These are phyloP conservation scores for Candida parachauliodes DNA, from an alignment of 805 yeast species.

Conservation along the genomic window DNA sequence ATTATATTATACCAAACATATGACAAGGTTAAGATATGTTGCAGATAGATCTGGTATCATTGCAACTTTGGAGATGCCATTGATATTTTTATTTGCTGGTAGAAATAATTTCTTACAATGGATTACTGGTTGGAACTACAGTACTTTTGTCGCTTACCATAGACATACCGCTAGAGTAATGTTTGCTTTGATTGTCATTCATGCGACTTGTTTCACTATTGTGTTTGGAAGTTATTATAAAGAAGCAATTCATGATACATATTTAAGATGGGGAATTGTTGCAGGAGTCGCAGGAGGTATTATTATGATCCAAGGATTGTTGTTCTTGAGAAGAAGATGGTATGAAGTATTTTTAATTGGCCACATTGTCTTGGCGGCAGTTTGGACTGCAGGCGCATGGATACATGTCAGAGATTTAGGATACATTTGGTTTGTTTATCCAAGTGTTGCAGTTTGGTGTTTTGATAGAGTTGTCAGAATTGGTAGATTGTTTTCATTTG, in stretches of 20 bases:
- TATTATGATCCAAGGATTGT: slow-evolving; percentile 29
- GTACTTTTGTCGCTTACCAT: slow-evolving; percentile 41
- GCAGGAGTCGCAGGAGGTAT: slow-evolving; percentile 35
- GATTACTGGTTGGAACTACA: slow-evolving; percentile 54
- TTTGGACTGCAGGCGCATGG: slow-evolving; percentile 45
- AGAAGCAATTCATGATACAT: slow-evolving; percentile 10
- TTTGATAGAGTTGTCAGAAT: slow-evolving; percentile 34
- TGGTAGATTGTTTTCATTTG: slow-evolving; percentile 29
- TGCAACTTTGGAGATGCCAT: slow-evolving; percentile 44
- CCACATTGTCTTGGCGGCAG: slow-evolving; percentile 36
- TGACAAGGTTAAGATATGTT: slow-evolving; percentile 26
- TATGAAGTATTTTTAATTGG: slow-evolving; percentile 34
- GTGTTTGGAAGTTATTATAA: neutral
- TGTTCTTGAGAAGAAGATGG: slow-evolving; percentile 33
- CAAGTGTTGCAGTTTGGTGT: slow-evolving; percentile 34
- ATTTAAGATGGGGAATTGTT: slow-evolving; percentile 22
- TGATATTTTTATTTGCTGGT: slow-evolving; percentile 55
- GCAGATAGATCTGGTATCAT: slow-evolving; percentile 55
- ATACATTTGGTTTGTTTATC: slow-evolving; percentile 21
- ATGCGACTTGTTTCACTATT: slow-evolving; percentile 26
- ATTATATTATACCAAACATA: slow-evolving; percentile 13
- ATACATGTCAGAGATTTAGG: slow-evolving; percentile 28
- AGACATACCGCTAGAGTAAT: slow-evolving; percentile 41
- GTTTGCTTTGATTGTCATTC: slow-evolving; percentile 27
- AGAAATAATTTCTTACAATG: slow-evolving; percentile 60